A percentile compares a stretch with the other conserved stretches of the same genome.
These are phyloP conservation scores for Hepatocystis sp. DNA, from an alignment of 169 alveolate genomes.

Conservation along the genomic window DNA sequence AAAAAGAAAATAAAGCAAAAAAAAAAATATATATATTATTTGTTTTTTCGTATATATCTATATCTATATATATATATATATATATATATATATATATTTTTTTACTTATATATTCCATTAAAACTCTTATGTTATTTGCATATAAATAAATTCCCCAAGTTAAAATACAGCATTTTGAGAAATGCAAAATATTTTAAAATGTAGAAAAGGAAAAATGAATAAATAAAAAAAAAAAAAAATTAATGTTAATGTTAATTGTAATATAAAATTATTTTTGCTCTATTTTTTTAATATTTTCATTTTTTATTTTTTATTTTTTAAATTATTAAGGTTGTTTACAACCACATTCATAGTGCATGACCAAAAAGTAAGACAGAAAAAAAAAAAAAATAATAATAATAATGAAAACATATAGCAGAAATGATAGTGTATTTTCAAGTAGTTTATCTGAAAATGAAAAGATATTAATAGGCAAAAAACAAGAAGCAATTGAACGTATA, in stretches of 20 bases:
- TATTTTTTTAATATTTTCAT: conserved; percentile 8
- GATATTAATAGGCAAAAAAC: conserved; percentile 20
- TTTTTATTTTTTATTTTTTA: background rate
- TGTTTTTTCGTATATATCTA: too few species aligned
- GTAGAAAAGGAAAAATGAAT: too few species aligned
- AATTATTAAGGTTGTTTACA: conserved; percentile 9
- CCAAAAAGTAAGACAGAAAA: conserved; percentile 55
- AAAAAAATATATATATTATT: conserved; percentile 1
- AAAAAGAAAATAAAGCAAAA: too few species aligned
- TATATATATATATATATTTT: too few species aligned
- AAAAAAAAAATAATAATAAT: too few species aligned
- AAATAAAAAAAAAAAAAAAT: background rate
- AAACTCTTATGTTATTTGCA: too few species aligned
- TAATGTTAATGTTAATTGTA: background rate
- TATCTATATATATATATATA: too few species aligned
- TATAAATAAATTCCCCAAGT: too few species aligned
- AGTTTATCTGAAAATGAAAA: conserved; percentile 46
- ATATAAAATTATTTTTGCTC: conserved; percentile 5
- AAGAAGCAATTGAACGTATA: conserved; percentile 27
- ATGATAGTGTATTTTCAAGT: conserved; percentile 31
- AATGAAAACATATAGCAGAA: conserved; percentile 47
- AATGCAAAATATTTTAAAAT: background rate
- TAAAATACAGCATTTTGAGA: conserved; percentile 1
- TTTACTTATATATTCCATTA: too few species aligned
- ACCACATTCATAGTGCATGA: conserved; percentile 7